Conservation (phyloP, 352 stramenopile genomes). For the Pythium coloratum region DNA sequence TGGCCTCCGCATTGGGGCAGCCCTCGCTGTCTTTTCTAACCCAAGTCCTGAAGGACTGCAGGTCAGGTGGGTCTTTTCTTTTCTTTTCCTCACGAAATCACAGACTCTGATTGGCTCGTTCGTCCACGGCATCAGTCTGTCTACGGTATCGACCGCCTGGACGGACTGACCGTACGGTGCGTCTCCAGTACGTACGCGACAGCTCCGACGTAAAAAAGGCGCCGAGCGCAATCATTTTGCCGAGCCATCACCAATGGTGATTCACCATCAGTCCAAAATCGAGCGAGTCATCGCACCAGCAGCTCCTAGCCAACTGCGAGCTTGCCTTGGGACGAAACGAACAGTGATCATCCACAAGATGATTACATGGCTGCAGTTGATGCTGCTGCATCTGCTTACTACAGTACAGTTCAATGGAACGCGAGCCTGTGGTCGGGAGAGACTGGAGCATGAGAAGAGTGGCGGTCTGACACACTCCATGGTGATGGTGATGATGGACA, state of each 20-base stretch:
- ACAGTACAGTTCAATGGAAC: neutral
- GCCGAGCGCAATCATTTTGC: neutral
- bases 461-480: neutral
- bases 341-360: neutral
- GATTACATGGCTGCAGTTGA: neutral
- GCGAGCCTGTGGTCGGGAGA: too few relatives aligned
- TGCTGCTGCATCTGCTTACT: neutral
- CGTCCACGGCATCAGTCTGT: neutral
- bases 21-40: neutral
- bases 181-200: neutral
- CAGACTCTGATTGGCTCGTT: neutral
- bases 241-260: neutral
- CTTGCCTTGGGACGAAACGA: neutral
- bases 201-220: neutral
- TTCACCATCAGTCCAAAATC: neutral
- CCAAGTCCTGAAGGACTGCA: neutral
- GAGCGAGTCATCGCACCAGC: neutral
- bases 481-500: conserved; percentile 3
- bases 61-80: neutral
- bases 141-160: neutral
- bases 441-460: too few relatives aligned
- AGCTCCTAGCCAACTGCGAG: neutral
- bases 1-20: neutral
- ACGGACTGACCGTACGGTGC: too few relatives aligned
- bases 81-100: neutral